These are phyloP conservation scores for Akanthomyces dipterigenus DNA, from an alignment of 2,329 filamentous ascomycete genomes.

Conservation along the genomic window DNA sequence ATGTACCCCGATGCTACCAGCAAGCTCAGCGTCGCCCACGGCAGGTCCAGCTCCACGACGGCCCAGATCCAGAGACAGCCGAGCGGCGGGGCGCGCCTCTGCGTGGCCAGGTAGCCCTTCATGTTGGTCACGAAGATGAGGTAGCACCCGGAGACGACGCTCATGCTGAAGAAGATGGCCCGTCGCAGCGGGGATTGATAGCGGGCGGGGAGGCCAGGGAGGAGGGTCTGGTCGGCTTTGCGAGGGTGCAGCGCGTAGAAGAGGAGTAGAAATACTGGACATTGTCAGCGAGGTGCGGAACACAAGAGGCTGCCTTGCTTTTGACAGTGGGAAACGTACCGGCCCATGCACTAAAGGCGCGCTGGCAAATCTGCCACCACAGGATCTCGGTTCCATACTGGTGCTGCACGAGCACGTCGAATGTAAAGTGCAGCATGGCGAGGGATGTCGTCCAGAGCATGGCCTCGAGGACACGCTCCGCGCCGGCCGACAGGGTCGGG, in stretches of 20 bases:
- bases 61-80: constrained; percentile 92
- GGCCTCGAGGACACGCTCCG: constrained; percentile 49
- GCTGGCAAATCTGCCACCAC: constrained; percentile 48
- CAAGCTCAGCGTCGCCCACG: constrained; percentile 54
- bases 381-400: constrained; percentile 66
- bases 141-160: constrained; percentile 63
- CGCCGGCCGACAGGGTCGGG: constrained; percentile 32
- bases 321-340: constrained; percentile 41
- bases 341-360: constrained; percentile 46
- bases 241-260: constrained; percentile 53
- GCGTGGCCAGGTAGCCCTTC: constrained; percentile 75
- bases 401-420: constrained; percentile 72
- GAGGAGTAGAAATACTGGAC: constrained; percentile 38
- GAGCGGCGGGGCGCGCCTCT: constrained; percentile 86
- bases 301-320: too few relatives aligned
- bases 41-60: constrained; percentile 75
- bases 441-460: constrained; percentile 55
- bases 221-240: constrained; percentile 37
- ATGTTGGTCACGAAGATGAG: constrained; percentile 76
- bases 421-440: constrained; percentile 66
- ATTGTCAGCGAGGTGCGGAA: constrained; percentile 26
- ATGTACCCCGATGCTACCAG: constrained; percentile 38
- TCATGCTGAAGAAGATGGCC: constrained; percentile 55
- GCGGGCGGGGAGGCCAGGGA: constrained; percentile 42
- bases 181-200: constrained; percentile 47